Evolutionary conservation across 306 rosid genomes (phyloP), one percentile per base, ranked within the genome.

Genomic region (Prinsepia uniflora): DNA sequence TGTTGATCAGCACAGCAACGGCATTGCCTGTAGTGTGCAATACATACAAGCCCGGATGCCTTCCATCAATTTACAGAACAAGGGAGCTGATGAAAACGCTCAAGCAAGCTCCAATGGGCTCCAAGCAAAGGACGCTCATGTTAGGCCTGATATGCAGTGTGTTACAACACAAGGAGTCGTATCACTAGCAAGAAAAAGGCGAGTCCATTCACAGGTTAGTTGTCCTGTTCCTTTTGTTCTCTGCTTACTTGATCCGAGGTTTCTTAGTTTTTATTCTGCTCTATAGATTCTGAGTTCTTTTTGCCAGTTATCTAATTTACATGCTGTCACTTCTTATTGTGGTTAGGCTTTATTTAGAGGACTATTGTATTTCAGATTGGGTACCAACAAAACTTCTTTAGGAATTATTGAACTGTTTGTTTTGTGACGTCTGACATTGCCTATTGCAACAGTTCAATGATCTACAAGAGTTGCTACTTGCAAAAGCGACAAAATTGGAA

Each of bases 391-490:
- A 44, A 40, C 63, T n/a, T 50, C 9, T 45, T 6, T 30, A 19
- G 14, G 59, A 62, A 54, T 9, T 54, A 9, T 56, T n/a, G 22
- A 17, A 15, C 15, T 58, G 64, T 46, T 55, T 48, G 62, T 73
- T 59, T 42, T 54, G 3, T 30, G 36, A 30, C 36, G 4, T 49
- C 20, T 41, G 75, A 24, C 67, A 42, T 43, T 47, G 41, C 73
- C 10, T 80, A 59, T 47, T 66, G 65, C 53, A 12, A 68, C 83
- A 92, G 98, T 88, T 88, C 65, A 88, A 81, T 68, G 96, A 88
- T 69, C 64, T 92, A 60, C 87, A 92, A 84, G 96, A 92, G 69
- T 92, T 92, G 96, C 66, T 92, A 92, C 87, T 81, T 92, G 61
- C 91, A 85, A 88, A 92, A 85, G 77, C 85, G 96, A 53, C 85